Base-by-base conservation (phyloP, 2,329 filamentous ascomycete genomes). In the Ophiostoma quercus region DNA sequence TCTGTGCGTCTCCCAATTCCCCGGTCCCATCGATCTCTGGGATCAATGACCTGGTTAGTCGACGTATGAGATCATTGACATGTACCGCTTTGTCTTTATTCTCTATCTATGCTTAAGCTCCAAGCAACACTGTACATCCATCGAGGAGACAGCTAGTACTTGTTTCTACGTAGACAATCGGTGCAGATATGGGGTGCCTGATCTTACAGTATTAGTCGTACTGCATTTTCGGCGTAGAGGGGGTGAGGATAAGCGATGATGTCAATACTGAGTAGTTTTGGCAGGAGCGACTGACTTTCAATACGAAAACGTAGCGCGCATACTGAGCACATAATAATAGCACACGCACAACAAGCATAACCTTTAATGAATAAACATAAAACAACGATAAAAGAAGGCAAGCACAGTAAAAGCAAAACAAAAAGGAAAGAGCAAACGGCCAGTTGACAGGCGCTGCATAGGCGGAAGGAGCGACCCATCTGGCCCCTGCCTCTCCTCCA, bases 11-110 rank as follows among this genome's bases (percentile, higher is more conserved):
- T 32, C 29, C 60, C 63, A 57, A 68, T 47, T 19, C 25, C 67
- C 67, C 68, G 34, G 65, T 67, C 67, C 71, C 71, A 71, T 69
- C 69, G 69, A 72, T 72, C 71, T 72, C 29, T 63, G 57, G 41
- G 66, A 72, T 68, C 70, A 71, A 71, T 62, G 57, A 66, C 65
- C 70, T 70, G 66, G 69, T 70, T 66, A 67, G 57, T 65, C 69
- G 37, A 67, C 5, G 68, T 34, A 47, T 47, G 43, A 47, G 43
- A 34, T 62, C 54, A 66, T 39, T 47, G 39, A n/a, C 9, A 25
- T 19, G 25, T 67, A 43, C 14, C 25, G 41, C 47, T 11, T 11
- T 41, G 34, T 57, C 25, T 66, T 57, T 62, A 16, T 34, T 60
- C 22, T 60, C 14, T 8, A 22, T 60, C 54, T 60, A 32, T 19